Evolutionary conservation across 495 filamentous ascomycete genomes (phyloP).

Genomic region (Elasticomyces elasticus): DNA sequence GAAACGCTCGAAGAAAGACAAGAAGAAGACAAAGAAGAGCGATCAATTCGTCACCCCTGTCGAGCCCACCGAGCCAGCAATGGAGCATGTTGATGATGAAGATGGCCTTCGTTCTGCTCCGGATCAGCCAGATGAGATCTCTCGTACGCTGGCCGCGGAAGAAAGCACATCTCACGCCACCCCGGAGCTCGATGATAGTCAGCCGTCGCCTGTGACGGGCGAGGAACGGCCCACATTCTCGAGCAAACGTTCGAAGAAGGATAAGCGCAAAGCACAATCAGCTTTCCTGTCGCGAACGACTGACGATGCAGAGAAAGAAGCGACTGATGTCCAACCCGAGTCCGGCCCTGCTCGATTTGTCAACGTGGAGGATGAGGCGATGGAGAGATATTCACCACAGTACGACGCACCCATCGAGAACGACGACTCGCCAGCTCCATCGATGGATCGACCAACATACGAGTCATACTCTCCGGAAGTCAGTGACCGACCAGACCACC

Average conservation of each 20-base stretch:
- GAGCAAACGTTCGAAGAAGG: constrained; percentile 4
- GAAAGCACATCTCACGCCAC: too few relatives aligned
- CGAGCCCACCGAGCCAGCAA: not conserved
- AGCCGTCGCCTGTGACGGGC: too few relatives aligned
- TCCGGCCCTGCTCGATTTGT: not conserved
- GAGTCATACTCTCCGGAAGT: too few relatives aligned
- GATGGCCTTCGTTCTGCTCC: too few relatives aligned
- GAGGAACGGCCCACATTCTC: not conserved
- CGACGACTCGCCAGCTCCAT: not conserved
- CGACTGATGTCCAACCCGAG: not conserved
- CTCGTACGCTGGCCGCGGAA: too few relatives aligned
- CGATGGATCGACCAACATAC: not conserved
- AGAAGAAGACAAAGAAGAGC: constrained; percentile 6
- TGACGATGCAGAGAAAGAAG: not conserved
- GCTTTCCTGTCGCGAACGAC: not conserved
- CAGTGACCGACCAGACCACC: too few relatives aligned
- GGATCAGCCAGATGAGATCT: too few relatives aligned
- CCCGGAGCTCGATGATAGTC: not conserved
- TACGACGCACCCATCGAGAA: too few relatives aligned
- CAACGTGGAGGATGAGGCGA: not conserved
- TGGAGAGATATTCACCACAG: too few relatives aligned
- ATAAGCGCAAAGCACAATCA: not conserved
- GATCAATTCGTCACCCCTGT: not conserved
- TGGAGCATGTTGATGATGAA: too few relatives aligned
- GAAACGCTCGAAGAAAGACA: constrained; percentile 4